These are phyloP conservation scores for Agastache rugosa DNA, from an alignment of 257 asterid genomes.

Conservation along the genomic window DNA sequence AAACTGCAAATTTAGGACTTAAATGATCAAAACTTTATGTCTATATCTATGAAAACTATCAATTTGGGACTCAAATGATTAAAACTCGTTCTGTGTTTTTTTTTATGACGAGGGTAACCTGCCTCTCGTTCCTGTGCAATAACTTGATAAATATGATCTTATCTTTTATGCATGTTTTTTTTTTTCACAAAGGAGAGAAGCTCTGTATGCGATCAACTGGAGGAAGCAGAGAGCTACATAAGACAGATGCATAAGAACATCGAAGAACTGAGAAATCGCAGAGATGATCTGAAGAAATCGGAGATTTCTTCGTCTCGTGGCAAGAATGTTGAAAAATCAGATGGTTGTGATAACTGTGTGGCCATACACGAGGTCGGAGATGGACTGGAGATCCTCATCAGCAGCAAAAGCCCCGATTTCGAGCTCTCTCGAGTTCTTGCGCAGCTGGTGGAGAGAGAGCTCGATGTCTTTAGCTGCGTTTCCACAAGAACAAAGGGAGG, in stretches of 20 bases:
- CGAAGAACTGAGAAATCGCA: slow-evolving; percentile 35
- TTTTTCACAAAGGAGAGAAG: slow-evolving; percentile 60
- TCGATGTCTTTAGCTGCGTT: slow-evolving; percentile 50
- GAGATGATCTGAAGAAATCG: slow-evolving; percentile 40
- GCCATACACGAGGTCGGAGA: slow-evolving; percentile 36
- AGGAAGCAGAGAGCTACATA: slow-evolving; percentile 58
- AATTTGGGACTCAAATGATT: too few relatives aligned
- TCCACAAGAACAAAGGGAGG: slow-evolving; percentile 45
- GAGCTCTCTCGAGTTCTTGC: slow-evolving; percentile 50
- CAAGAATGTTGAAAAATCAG: slow-evolving; percentile 7
- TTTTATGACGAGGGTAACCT: too few relatives aligned
- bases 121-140: too few relatives aligned
- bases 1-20: too few relatives aligned
- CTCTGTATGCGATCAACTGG: slow-evolving; percentile 60
- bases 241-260: slow-evolving; percentile 40
- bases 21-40: too few relatives aligned
- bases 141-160: too few relatives aligned
- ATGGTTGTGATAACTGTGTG: slow-evolving; percentile 16
- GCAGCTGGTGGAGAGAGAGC: slow-evolving; percentile 40
- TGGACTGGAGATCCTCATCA: slow-evolving; percentile 56
- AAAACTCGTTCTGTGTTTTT: too few relatives aligned
- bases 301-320: neutral
- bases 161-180: neutral
- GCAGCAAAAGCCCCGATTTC: slow-evolving; percentile 18
- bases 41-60: too few relatives aligned